phyloP scores from a whole-genome alignment of 352 stramenopile genomes.

The Saprolegnia parasitica region DNA sequence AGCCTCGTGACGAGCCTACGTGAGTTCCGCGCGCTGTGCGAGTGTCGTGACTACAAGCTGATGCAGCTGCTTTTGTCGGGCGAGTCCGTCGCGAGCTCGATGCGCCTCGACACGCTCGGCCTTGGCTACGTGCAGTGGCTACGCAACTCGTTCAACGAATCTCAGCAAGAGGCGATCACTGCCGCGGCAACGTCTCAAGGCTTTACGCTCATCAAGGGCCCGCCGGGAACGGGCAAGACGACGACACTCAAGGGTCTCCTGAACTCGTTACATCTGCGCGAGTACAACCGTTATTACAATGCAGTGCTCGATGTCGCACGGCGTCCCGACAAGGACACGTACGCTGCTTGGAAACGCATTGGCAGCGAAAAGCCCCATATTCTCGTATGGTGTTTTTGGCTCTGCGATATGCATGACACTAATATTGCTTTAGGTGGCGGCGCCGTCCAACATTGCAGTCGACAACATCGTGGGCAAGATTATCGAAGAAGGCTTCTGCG shows the following conservation, averaged over 20 bases:
- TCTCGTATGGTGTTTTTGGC: constrained; percentile 41
- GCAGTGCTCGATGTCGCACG: constrained; percentile 75
- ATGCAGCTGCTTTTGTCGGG: constrained; percentile 74
- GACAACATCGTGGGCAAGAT: constrained; percentile 97
- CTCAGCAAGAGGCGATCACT: constrained; percentile 86
- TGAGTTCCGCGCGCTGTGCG: constrained; percentile 80
- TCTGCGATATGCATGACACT: neutral
- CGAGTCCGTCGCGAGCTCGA: constrained; percentile 58
- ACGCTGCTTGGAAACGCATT: constrained; percentile 71
- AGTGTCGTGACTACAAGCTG: constrained; percentile 70
- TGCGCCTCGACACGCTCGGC: constrained; percentile 75
- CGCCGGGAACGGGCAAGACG: constrained; percentile 88
- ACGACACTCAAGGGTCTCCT: constrained; percentile 89
- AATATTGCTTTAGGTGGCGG: constrained; percentile 53
- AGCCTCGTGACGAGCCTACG: constrained; percentile 86
- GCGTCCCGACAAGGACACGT: constrained; percentile 73
- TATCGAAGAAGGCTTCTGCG: constrained; percentile 93
- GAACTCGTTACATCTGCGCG: constrained; percentile 88
- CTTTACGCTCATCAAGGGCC: constrained; percentile 91
- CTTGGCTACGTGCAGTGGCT: constrained; percentile 80
- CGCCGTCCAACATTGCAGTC: constrained; percentile 93
- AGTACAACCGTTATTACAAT: constrained; percentile 92
- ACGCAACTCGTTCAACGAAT: constrained; percentile 79
- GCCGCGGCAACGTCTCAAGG: constrained; percentile 80
- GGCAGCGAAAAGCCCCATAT: constrained; percentile 91